Percentiles rank a stretch among this genome's conserved stretches.
Evolutionary conservation across 148 eudicot genomes (phyloP).

Genomic region (Salicornia ramosissima): DNA sequence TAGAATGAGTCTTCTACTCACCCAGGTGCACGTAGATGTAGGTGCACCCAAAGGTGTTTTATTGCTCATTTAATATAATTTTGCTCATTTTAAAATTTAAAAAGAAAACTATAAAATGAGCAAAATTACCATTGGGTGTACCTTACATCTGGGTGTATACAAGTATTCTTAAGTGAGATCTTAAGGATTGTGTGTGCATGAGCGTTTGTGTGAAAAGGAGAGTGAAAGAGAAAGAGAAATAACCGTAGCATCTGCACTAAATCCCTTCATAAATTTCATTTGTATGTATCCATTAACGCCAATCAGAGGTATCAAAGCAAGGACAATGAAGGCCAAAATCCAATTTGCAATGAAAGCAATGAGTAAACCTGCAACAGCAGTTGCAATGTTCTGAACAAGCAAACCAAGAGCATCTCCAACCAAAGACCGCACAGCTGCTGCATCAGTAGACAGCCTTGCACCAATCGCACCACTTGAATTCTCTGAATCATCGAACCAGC

Average conservation of each 20-base stretch:
- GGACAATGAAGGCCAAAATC: conserved; percentile 63
- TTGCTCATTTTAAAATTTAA: too few species aligned
- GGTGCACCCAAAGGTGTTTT: too few species aligned
- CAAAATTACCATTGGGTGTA: too few species aligned
- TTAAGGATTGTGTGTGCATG: background rate
- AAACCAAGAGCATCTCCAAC: conserved; percentile 76
- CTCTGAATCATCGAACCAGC: conserved; percentile 65
- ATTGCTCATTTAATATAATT: too few species aligned
- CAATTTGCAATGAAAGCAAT: conserved; percentile 75
- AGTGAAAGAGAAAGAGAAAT: background rate
- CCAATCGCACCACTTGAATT: conserved; percentile 79
- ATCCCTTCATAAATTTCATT: conserved; percentile 55
- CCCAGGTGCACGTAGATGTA: too few species aligned
- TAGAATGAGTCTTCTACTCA: background rate
- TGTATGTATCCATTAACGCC: conserved; percentile 56
- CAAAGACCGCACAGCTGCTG: conserved; percentile 58
- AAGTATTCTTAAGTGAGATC: background rate
- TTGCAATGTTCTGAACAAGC: conserved; percentile 53
- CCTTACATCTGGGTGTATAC: too few species aligned
- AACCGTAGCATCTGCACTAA: conserved; percentile 80
- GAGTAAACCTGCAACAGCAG: conserved; percentile 51
- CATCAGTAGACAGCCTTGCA: conserved; percentile 68
- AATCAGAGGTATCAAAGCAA: conserved; percentile 61
- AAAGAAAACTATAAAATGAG: too few species aligned
- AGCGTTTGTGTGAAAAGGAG: background rate